These are phyloP conservation scores for Hypsizygus marmoreus DNA, from an alignment of 768 basidiomycete species.

Conservation along the genomic window DNA sequence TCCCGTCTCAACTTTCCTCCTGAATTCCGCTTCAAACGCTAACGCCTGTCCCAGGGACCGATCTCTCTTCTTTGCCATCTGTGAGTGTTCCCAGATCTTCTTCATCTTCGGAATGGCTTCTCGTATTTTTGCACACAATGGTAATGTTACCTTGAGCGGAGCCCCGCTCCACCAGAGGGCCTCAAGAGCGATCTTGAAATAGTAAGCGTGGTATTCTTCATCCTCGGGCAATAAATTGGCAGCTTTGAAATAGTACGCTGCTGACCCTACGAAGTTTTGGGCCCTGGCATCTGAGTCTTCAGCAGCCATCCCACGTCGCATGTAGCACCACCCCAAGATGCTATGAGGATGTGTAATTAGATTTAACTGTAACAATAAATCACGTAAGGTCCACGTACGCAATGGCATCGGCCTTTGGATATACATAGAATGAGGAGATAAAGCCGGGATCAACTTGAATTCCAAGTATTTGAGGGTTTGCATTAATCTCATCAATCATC, in stretches of 20 bases:
- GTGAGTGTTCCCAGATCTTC: conserved; percentile 22
- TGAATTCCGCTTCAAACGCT: conserved; percentile 16
- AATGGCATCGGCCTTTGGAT: conserved; percentile 37
- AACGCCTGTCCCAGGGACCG: conserved; percentile 9
- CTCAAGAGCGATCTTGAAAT: conserved; percentile 33
- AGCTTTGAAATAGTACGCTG: conserved; percentile 34
- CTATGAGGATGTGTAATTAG: no score
- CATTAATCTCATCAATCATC: conserved; percentile 30
- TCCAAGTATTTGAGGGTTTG: conserved; percentile 18
- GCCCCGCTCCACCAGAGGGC: conserved; percentile 27
- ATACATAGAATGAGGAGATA: conserved; percentile 36
- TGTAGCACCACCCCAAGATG: no score
- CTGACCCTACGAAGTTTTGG: no score
- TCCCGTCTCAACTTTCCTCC: neutral
- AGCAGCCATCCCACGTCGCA: no score
- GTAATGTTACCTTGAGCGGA: conserved; percentile 26
- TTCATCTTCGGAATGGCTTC: conserved; percentile 20
- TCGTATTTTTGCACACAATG: conserved; percentile 22
- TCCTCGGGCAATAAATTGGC: conserved; percentile 35
- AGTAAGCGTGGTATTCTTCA: conserved; percentile 36
- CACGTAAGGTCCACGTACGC: conserved; percentile 32
- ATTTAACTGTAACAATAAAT: no score
- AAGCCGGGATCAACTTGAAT: conserved; percentile 28
- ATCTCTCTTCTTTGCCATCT: neutral
- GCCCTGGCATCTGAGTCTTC: no score